Base-by-base conservation (phyloP, 73 alveolate genomes). In the Stentor roeselii region DNA sequence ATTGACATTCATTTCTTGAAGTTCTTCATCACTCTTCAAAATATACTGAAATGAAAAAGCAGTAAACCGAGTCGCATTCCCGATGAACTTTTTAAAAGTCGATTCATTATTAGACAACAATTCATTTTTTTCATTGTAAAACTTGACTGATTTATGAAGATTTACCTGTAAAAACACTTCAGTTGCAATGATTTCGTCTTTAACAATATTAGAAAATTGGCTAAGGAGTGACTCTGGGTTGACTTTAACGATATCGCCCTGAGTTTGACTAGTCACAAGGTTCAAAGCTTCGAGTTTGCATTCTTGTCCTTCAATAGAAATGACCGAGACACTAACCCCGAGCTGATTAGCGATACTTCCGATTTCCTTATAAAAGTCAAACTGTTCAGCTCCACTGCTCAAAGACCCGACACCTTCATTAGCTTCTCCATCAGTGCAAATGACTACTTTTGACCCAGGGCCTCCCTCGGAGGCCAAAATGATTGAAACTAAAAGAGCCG, bases 351-450 rank as follows among this genome's bases (percentile, higher is more conserved):
- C 98, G 39, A 76, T 86, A 36, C 85, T 90, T n/a, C 95, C 96
- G 35, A 94, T 83, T 67, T 83, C 82, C 82, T 94, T 93, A 88
- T 95, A 96, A 87, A 95, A 96, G 31, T 89, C 89, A 30, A 36
- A 75, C 50, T 15, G 39, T 31, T 90, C 92, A 35, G 84, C 85
- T 4, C 60, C 88, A 76, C 75, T 76, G 87, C 87, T 93, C 59
- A 96, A 75, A 59, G 93, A 50, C 34, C 99, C 99, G 2, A 96
- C 78, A 36, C 99, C 99, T 39, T 87, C 92, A 90, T 96, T 96
- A 42, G 99, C 97, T 36, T 95, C 87, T 0, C 99, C 99, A 90
- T 96, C 99, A 41, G 99, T 96, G 84, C 99, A 96, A 59, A 95
- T 78, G 32, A 96, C 89, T 3, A 96, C 96, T 85, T 78, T 85